These are phyloP conservation scores for Apiospora malaysiana DNA, from an alignment of 2,329 filamentous ascomycete species.

Conservation along the genomic window DNA sequence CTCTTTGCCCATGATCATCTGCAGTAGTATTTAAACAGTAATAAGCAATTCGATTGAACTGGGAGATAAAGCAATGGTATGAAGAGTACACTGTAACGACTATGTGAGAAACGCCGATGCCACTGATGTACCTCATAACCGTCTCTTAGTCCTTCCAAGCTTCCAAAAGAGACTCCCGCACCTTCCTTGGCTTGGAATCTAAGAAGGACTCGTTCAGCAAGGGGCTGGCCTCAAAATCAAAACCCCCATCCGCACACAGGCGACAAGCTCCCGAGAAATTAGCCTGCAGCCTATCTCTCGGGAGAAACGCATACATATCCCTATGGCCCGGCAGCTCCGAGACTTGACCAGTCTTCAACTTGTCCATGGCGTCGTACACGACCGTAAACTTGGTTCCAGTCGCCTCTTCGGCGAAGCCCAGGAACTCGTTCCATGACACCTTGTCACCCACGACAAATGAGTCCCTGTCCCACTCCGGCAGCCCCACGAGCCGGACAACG, in stretches of 20 bases:
- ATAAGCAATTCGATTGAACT: too few species aligned
- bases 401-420: conserved; percentile 47
- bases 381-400: not conserved
- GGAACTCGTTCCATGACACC: conserved; percentile 50
- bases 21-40: too few species aligned
- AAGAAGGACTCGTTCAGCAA: not conserved
- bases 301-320: not conserved
- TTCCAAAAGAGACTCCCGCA: not conserved
- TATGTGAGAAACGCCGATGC: not conserved
- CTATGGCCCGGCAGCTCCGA: not conserved
- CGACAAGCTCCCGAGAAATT: not conserved
- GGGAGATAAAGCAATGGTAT: too few species aligned
- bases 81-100: not conserved
- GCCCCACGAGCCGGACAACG: conserved; percentile 47
- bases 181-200: not conserved
- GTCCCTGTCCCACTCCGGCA: conserved; percentile 50
- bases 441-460: conserved; percentile 46
- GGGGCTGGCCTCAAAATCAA: not conserved
- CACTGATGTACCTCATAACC: not conserved
- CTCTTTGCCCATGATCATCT: too few species aligned
- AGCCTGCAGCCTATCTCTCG: not conserved
- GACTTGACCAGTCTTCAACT: not conserved
- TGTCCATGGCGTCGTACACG: not conserved
- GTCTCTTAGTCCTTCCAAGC: not conserved
- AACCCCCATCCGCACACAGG: not conserved